These are phyloP conservation scores for Aspergillus alliaceus DNA, from an alignment of 2,329 filamentous ascomycete species.

Conservation along the genomic window DNA sequence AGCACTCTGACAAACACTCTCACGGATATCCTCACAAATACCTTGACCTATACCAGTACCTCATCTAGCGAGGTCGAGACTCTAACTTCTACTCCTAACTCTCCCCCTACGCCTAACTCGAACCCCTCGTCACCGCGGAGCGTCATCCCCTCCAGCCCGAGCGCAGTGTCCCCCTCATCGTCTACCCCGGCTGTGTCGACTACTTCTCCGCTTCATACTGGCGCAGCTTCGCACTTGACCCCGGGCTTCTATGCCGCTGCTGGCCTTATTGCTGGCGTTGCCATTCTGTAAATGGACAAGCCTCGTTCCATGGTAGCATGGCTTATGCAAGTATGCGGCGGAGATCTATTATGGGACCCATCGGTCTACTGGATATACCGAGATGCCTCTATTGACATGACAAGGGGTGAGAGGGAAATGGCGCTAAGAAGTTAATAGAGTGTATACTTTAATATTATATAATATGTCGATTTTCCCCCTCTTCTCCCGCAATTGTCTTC, in stretches of 20 bases:
- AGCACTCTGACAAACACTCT: conserved; percentile 1
- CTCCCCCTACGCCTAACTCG: not conserved
- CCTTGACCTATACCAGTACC: not conserved
- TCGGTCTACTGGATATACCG: not conserved
- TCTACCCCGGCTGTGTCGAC: not conserved
- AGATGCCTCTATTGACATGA: not conserved
- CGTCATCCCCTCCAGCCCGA: not conserved
- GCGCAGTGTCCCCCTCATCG: not conserved
- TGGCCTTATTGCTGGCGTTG: conserved; percentile 3
- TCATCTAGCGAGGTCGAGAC: not conserved
- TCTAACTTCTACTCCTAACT: not conserved
- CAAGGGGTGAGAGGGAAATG: not conserved
- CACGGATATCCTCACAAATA: not conserved
- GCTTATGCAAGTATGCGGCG: too few relatives aligned
- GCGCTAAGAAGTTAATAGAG: not conserved
- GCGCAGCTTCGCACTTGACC: conserved; percentile 1
- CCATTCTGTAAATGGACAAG: not conserved
- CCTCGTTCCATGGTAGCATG: not conserved
- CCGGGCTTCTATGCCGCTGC: conserved; percentile 2
- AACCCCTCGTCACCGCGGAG: not conserved
- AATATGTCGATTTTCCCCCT: not conserved
- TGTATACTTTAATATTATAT: not conserved
- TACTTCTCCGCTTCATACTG: conserved; percentile 1
- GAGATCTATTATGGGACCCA: too few relatives aligned
- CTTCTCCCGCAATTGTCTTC: too few relatives aligned